Base-by-base conservation (phyloP, 495 filamentous ascomycete genomes). In the Aspergillus baeticus region DNA sequence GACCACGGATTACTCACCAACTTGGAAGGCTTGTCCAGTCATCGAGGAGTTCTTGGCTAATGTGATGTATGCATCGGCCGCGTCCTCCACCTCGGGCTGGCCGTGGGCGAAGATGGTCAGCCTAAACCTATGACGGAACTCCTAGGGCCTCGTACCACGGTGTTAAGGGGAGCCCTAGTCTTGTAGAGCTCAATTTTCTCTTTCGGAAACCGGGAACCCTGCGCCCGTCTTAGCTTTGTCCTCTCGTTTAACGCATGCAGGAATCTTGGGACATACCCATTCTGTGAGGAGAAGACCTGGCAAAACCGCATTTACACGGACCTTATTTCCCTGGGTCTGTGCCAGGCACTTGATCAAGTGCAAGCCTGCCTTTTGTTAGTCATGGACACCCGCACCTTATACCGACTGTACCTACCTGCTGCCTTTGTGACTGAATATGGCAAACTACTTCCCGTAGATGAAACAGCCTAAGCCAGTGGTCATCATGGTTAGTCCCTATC, bases 321-420 rank as follows among this genome's bases (percentile, higher is more conserved):
- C 68, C 59, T 89, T 89, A 6, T 78, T 71, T 1, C 87, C 87
- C 59, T 88, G 84, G 0, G 76, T 84, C 48, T 72, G 72, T 1
- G 87, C 88, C n/a, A 90, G 75, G 58, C 86, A 87, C 57, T 86
- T 87, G 79, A 90, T 85, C 38, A 90, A 69, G 58, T 91, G 88
- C 41, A 92, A 63, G 21, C 81, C 82, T 73, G 4, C 22, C 33
- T 29, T 14, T 5, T 29, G 4, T 59, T 17, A 63, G 63, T 6
- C 58, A 29, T 10, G n/a, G 21, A 7, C 53, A 22, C 26, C 41
- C 34, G 3, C 31, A 26, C 3, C 23, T 36, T 11, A 50, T n/a
- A 1, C 31, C 3, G 6, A 31, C 38, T 20, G 37, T 8, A 18
- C 59, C 22, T 70, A 77, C 79, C 70, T 42, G 85, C 86, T 43